A percentile compares a stretch with the other conserved stretches of the same genome.
These are phyloP conservation scores for Mortierella alpina DNA, from an alignment of 192 early-diverging fungal genomes.

Conservation along the genomic window DNA sequence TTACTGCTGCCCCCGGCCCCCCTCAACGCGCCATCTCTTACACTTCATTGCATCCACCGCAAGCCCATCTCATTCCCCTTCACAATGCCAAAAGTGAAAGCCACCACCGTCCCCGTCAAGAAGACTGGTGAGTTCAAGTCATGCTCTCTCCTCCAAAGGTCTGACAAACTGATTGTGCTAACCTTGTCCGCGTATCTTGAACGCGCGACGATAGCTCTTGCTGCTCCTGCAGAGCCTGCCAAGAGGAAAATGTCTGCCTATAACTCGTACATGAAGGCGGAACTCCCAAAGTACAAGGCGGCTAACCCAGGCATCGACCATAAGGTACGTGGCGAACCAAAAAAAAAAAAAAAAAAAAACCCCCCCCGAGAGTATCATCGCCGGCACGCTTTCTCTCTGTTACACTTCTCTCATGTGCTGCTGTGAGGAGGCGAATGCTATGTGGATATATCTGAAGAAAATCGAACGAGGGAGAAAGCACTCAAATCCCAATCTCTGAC, in stretches of 20 bases:
- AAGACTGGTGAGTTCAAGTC: conserved; percentile 20
- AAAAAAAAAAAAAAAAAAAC: background rate
- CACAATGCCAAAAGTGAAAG: conserved; percentile 55
- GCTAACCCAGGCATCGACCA: conserved; percentile 66
- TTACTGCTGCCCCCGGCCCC: too few relatives aligned
- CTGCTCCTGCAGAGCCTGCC: conserved; percentile 20
- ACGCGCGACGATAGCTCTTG: conserved; percentile 1
- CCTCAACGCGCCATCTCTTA: too few relatives aligned
- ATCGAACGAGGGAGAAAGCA: background rate
- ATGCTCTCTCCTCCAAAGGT: too few relatives aligned
- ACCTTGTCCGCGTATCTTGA: background rate
- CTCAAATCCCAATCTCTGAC: background rate
- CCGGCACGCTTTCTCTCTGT: too few relatives aligned
- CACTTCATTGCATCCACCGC: too few relatives aligned
- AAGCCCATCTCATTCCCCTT: background rate
- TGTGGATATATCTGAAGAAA: too few relatives aligned
- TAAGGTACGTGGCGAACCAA: conserved; percentile 52
- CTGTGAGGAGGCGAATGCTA: too few relatives aligned
- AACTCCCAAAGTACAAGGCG: conserved; percentile 75
- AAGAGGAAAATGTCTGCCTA: conserved; percentile 69
- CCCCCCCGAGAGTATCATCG: too few relatives aligned
- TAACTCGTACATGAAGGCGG: conserved; percentile 75
- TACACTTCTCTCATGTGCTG: too few relatives aligned
- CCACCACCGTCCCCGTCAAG: conserved; percentile 34
- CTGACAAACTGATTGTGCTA: background rate